These are phyloP conservation scores for Zygosaccharomyces rouxii DNA, from an alignment of 805 yeast species.

Conservation along the genomic window DNA sequence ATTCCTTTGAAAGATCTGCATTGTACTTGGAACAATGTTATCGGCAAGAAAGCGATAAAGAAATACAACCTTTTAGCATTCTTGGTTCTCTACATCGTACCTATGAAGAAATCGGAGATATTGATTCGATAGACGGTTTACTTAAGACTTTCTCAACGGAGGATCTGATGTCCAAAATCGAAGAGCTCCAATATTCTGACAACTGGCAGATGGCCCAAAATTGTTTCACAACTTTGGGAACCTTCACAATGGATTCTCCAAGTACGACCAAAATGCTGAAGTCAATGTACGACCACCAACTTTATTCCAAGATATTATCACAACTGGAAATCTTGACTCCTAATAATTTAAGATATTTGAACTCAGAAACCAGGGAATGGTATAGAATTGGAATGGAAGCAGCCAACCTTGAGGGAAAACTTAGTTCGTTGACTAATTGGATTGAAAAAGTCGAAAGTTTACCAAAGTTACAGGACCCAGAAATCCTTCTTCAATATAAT, in stretches of 20 bases:
- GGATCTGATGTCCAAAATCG: slow-evolving; percentile 67
- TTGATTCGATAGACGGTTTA: slow-evolving; percentile 86
- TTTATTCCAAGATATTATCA: slow-evolving; percentile 60
- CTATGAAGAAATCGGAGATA: slow-evolving; percentile 83
- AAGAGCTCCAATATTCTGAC: slow-evolving; percentile 77
- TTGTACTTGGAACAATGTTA: slow-evolving; percentile 77
- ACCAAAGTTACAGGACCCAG: slow-evolving; percentile 44
- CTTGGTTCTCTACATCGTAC: slow-evolving; percentile 59
- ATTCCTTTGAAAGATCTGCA: slow-evolving; percentile 82
- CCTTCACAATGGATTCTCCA: slow-evolving; percentile 34
- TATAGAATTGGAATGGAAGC: slow-evolving; percentile 69
- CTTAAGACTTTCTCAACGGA: slow-evolving; percentile 66
- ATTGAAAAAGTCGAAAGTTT: slow-evolving; percentile 45
- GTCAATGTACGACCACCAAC: slow-evolving; percentile 71
- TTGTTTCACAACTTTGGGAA: slow-evolving; percentile 67
- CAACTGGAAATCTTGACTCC: slow-evolving; percentile 43
- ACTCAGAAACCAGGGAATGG: slow-evolving; percentile 44
- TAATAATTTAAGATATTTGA: slow-evolving; percentile 33
- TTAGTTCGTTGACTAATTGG: slow-evolving; percentile 54
- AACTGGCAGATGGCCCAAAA: slow-evolving; percentile 86
- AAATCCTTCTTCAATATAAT: slow-evolving; percentile 53
- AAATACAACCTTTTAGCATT: slow-evolving; percentile 24
- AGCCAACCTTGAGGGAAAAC: slow-evolving; percentile 60
- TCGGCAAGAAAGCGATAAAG: slow-evolving; percentile 34
- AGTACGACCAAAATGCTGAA: slow-evolving; percentile 55